These are phyloP conservation scores for Arthrobotrys pseudoclavata DNA, from an alignment of 2,329 filamentous ascomycete genomes.

Conservation along the genomic window DNA sequence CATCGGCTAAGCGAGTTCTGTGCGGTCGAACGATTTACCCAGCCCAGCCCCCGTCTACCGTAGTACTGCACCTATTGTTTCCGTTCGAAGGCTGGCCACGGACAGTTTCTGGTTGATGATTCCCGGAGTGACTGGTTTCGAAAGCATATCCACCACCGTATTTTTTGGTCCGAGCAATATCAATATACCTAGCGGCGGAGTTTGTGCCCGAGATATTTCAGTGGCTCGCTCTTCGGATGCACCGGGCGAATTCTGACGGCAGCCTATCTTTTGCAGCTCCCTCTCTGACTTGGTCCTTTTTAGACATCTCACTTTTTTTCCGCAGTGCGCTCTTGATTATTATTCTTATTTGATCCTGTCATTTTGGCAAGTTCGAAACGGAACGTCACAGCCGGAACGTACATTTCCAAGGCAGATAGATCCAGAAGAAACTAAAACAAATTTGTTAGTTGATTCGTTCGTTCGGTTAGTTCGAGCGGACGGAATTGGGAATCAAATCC, in stretches of 20 bases:
- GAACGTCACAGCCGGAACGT: background rate
- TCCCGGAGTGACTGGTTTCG: slow-evolving; percentile 6
- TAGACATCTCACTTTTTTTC: slow-evolving; percentile 18
- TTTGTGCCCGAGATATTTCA: slow-evolving; percentile 20
- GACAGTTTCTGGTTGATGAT: slow-evolving; percentile 15
- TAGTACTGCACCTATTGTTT: slow-evolving; percentile 10
- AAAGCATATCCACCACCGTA: slow-evolving; percentile 3
- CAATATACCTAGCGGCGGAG: slow-evolving; percentile 10
- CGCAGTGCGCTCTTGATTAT: slow-evolving; percentile 40
- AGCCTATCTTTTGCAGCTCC: slow-evolving; percentile 18
- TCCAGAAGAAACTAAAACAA: background rate
- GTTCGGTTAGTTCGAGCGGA: slow-evolving; percentile 17
- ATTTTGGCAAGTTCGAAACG: slow-evolving; percentile 26
- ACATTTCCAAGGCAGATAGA: slow-evolving; percentile 39
- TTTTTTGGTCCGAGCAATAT: slow-evolving; percentile 4
- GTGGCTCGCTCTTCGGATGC: slow-evolving; percentile 42
- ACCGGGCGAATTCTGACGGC: slow-evolving; percentile 47
- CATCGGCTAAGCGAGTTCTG: slow-evolving; percentile 22
- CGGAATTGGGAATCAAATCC: slow-evolving; percentile 24
- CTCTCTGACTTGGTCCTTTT: slow-evolving; percentile 37
- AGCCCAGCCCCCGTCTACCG: slow-evolving; percentile 18
- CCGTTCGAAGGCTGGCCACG: slow-evolving; percentile 22
- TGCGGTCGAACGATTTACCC: slow-evolving; percentile 4
- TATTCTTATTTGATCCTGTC: slow-evolving; percentile 13
- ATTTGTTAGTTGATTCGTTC: background rate